A percentile compares a stretch with the other conserved stretches of the same genome.
Conservation (phyloP, 768 basidiomycete species). For the Termitomyces sp. region DNA sequence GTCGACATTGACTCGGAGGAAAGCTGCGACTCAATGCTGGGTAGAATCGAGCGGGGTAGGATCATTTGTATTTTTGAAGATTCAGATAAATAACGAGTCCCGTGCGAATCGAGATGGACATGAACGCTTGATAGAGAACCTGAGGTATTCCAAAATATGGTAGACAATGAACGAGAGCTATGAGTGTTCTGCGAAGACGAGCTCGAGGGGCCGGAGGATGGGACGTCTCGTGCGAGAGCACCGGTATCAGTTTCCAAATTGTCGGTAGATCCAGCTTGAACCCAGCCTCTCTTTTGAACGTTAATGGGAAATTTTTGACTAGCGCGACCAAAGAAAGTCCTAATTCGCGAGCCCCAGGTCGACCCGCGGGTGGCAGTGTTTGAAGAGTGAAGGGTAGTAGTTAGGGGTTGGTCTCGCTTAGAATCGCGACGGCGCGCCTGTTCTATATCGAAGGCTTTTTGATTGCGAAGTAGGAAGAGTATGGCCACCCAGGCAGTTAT, state of each 20-base stretch:
- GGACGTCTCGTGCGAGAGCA: background rate
- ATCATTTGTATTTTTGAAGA: constrained; percentile 22
- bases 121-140: constrained; percentile 28
- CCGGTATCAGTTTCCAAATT: constrained; percentile 38
- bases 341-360: constrained; percentile 6
- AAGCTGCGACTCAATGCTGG: constrained; percentile 24
- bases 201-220: constrained; percentile 2
- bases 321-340: background rate
- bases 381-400: no score
- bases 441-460: constrained; percentile 39
- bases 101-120: constrained; percentile 23
- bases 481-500: constrained; percentile 49
- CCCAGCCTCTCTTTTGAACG: constrained; percentile 29
- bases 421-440: constrained; percentile 32
- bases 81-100: constrained; percentile 18
- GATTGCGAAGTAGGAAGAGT: constrained; percentile 47
- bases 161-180: constrained; percentile 9
- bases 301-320: background rate
- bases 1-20: constrained; percentile 25
- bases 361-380: no score
- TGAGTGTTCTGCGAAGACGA: background rate
- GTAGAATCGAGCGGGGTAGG: constrained; percentile 21
- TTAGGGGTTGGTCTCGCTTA: constrained; percentile 13
- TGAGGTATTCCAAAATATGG: constrained; percentile 19
- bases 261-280: constrained; percentile 45